A percentile compares a stretch with the other conserved stretches of the same genome.
Conservation (phyloP, 1,284 basidiomycete genomes). For the Microbotryum violaceum region DNA sequence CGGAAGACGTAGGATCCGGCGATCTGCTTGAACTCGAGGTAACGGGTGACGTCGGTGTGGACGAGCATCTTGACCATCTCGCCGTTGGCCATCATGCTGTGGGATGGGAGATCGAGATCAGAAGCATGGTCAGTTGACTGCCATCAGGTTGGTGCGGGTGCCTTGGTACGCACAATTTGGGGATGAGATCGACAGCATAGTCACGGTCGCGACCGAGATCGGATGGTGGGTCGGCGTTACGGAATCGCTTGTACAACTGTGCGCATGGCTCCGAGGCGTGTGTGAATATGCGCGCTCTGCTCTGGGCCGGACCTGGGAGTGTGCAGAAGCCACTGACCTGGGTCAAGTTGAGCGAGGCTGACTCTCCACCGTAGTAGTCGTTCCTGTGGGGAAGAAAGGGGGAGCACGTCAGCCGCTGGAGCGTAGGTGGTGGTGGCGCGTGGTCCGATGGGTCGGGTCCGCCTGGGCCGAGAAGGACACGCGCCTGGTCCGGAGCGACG, state of each 20-base stretch:
- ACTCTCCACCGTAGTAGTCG: slow-evolving; percentile 98
- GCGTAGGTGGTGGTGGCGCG: too few species aligned
- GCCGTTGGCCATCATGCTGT: slow-evolving; percentile 85
- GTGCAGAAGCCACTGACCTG: slow-evolving; percentile 55
- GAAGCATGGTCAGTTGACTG: not conserved
- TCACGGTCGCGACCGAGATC: slow-evolving; percentile 83
- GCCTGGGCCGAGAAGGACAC: not conserved
- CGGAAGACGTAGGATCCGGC: slow-evolving; percentile 96
- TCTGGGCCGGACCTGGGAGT: not conserved
- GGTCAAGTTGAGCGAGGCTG: slow-evolving; percentile 92
- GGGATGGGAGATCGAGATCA: not conserved
- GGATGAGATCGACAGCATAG: slow-evolving; percentile 88
- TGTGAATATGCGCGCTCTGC: not conserved
- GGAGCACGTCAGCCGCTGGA: too few species aligned
- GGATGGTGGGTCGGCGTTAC: slow-evolving; percentile 50
- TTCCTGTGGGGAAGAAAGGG: slow-evolving; percentile 50
- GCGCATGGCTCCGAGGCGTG: not conserved
- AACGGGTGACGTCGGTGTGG: slow-evolving; percentile 96
- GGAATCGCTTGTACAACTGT: slow-evolving; percentile 95
- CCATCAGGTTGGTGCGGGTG: not conserved
- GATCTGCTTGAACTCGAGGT: slow-evolving; percentile 99
- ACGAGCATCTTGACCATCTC: slow-evolving; percentile 98
- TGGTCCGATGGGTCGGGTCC: too few species aligned
- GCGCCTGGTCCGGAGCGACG: not conserved
- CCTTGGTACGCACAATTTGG: slow-evolving; percentile 33